These are phyloP conservation scores for Colletotrichum salicis DNA, from an alignment of 2,329 filamentous ascomycete species.

Conservation along the genomic window DNA sequence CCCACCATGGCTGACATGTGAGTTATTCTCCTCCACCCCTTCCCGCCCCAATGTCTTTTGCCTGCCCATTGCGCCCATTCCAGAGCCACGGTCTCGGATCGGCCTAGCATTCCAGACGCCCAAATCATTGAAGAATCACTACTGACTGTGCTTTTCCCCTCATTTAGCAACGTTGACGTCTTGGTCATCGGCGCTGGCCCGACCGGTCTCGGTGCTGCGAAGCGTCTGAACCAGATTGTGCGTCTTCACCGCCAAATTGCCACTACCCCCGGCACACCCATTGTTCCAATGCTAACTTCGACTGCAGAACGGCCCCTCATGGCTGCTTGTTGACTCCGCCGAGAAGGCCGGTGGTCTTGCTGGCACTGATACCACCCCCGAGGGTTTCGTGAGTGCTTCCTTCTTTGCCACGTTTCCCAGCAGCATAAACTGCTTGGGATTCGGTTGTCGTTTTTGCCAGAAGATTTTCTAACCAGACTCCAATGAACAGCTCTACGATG, in stretches of 20 bases:
- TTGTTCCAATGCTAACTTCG: constrained; percentile 34
- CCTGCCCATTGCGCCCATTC: background rate
- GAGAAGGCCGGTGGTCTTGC: constrained; percentile 95
- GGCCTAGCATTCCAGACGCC: background rate
- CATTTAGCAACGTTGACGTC: constrained; percentile 85
- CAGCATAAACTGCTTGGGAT: background rate
- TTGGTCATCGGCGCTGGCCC: constrained; percentile 98
- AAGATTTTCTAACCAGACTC: constrained; percentile 34
- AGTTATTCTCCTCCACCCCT: constrained; percentile 10
- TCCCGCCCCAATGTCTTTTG: background rate
- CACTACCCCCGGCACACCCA: constrained; percentile 36
- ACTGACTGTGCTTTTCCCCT: constrained; percentile 28
- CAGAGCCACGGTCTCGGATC: background rate
- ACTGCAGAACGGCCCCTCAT: constrained; percentile 84
- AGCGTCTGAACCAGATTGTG: constrained; percentile 97
- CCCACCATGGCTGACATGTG: constrained; percentile 44
- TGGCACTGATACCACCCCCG: constrained; percentile 91
- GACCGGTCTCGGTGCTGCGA: constrained; percentile 96
- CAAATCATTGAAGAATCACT: background rate
- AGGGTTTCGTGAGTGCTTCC: constrained; percentile 88
- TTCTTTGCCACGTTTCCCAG: background rate
- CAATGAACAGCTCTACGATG: constrained; percentile 85
- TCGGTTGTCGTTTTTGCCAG: background rate
- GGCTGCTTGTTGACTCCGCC: constrained; percentile 94
- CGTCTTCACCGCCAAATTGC: constrained; percentile 51